These are phyloP conservation scores for Blastocystis sp. DNA, from an alignment of 352 stramenopile genomes.

Conservation along the genomic window DNA sequence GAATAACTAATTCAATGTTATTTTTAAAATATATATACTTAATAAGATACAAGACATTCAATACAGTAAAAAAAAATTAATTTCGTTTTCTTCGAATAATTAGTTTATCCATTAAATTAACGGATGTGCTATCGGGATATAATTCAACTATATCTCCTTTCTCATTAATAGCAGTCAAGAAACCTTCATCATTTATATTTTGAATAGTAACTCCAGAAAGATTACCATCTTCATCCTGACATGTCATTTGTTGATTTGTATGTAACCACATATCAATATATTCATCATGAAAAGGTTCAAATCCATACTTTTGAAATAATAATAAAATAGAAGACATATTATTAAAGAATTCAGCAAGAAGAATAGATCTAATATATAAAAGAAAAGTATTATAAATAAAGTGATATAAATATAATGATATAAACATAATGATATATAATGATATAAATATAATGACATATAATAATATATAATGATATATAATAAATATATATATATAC, in stretches of 20 bases:
- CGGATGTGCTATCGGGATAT: conserved; percentile 65
- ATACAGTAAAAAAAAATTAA: conserved; percentile 31
- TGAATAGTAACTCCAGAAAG: conserved; percentile 50
- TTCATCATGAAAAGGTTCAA: conserved; percentile 58
- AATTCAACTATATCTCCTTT: conserved; percentile 54
- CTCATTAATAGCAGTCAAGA: conserved; percentile 49
- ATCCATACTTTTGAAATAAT: conserved; percentile 57
- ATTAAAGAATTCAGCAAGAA: conserved; percentile 64
- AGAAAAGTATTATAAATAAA: no score
- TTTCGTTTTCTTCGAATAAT: conserved; percentile 14
- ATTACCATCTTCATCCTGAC: conserved; percentile 44
- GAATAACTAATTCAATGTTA: no score
- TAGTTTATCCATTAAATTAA: conserved; percentile 54
- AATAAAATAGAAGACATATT: conserved; percentile 60
- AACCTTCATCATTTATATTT: conserved; percentile 56
- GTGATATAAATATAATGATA: no score
- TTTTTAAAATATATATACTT: no score
- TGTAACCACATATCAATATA: conserved; percentile 63
- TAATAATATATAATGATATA: no score
- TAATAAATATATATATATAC: not conserved
- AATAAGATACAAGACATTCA: no score
- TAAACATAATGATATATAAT: no score
- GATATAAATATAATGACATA: no score
- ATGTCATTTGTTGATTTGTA: conserved; percentile 57
- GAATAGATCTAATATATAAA: no score